phyloP scores from a whole-genome alignment of 2,329 filamentous ascomycete genomes.

The Apiospora kogelbergensis region DNA sequence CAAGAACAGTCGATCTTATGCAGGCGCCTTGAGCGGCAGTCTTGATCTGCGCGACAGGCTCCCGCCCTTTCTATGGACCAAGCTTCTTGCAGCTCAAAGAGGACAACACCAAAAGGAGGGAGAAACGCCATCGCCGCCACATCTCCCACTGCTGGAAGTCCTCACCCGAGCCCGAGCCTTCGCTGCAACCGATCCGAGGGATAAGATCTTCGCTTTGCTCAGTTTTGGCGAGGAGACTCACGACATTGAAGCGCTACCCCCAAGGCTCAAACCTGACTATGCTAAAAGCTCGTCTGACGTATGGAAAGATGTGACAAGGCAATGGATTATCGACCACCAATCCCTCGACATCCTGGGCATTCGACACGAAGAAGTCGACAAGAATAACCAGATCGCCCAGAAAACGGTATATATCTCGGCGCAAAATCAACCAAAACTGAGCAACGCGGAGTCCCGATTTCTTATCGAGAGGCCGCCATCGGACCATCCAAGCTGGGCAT shows the following conservation, averaged over 20 bases:
- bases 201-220: conserved; percentile 10
- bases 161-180: conserved; percentile 9
- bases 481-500: conserved; percentile 8
- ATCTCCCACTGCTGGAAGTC: conserved; percentile 6
- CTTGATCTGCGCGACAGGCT: conserved; percentile 6
- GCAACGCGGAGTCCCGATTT: not conserved
- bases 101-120: not conserved
- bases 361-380: conserved; percentile 9
- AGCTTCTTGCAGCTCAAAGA: conserved; percentile 2
- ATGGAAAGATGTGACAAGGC: conserved; percentile 12
- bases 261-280: conserved; percentile 11
- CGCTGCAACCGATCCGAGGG: conserved; percentile 9
- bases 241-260: not conserved
- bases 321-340: conserved; percentile 10
- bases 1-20: conserved; percentile 8
- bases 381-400: conserved; percentile 9
- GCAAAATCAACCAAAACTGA: not conserved
- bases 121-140: not conserved
- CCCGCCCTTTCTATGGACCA: conserved; percentile 10
- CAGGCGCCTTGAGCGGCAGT: not conserved
- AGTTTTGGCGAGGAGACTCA: conserved; percentile 11
- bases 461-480: not conserved
- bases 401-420: not conserved
- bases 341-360: conserved; percentile 10
- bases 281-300: conserved; percentile 9